Evolutionary conservation across 2,329 filamentous ascomycete species (phyloP), one percentile per base, ranked within the genome.

Genomic region (Xylariaceae sp.): DNA sequence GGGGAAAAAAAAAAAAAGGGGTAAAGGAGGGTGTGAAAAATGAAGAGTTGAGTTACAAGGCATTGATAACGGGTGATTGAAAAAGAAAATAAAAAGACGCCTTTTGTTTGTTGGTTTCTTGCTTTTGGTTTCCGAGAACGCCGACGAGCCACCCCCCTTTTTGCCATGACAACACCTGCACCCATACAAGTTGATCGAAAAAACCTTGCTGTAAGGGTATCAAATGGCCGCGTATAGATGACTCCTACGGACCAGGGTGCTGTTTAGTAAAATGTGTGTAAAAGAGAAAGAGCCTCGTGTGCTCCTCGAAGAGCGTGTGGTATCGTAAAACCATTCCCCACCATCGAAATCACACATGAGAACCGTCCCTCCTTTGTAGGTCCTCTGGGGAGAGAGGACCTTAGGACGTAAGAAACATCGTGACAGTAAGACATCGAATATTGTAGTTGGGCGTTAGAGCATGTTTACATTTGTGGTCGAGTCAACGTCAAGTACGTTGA

Each of bases 121-220:
- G 49, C 55, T 54, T 51, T 34, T 6, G 23, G 49, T 15, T 23
- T 30, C 23, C 23, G 23, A 30, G 30, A 63, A 63, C 59, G 53
- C 59, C 61, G 23, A 30, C 23, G 23, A 30, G 23, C 23, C 23
- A 11, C 39, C 37, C 59, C 45, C 48, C 56, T 51, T 45, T 30
- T 30, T 30, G 23, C 54, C 55, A 15, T 47, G 48, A 11, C 51
- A 55, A 49, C n/a, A 41, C 52, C 44, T 30, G 17, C 50, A 49
- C 5, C 48, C 35, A 45, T 50, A 55, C 51, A 41, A 53, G 35
- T 56, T 30, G 23, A 30, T 30, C 23, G 23, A 30, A 30, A 30
- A 49, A 58, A 23, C 54, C 54, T 56, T 55, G 17, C 50, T 35
- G 35, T 61, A 51, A 58, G 54, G 50, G 45, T 55, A 54, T 63